Conservation (phyloP, 805 yeast species). For the Teunomyces panamensis region DNA sequence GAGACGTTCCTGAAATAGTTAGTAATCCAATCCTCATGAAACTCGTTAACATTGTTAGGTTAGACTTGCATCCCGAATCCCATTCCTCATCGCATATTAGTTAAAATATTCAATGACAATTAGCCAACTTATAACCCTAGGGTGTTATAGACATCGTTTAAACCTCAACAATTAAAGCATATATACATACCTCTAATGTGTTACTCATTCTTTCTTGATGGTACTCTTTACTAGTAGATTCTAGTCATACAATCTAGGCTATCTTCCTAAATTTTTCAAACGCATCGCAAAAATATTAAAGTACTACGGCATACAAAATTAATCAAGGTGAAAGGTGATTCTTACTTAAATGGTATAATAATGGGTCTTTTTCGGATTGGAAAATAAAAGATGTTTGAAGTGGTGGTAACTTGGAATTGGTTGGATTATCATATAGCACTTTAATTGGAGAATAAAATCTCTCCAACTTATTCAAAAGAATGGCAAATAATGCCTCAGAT, state of each 20-base stretch:
- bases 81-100: too few relatives aligned
- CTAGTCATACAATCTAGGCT: conserved; percentile 1
- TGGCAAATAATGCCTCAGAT: background rate
- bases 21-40: conserved; percentile 11
- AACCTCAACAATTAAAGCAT: background rate
- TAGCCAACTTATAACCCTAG: background rate
- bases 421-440: too few relatives aligned
- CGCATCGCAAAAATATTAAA: conserved; percentile 2
- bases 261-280: conserved; percentile 3
- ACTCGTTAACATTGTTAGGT: background rate
- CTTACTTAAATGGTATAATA: background rate
- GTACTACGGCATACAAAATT: background rate
- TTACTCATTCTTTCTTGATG: conserved; percentile 42
- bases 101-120: too few relatives aligned
- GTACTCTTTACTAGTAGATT: background rate
- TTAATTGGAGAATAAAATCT: too few relatives aligned
- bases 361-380: too few relatives aligned
- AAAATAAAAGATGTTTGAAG: too few relatives aligned
- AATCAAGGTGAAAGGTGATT: too few relatives aligned
- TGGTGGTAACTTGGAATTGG: too few relatives aligned
- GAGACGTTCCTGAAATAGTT: conserved; percentile 58
- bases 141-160: background rate
- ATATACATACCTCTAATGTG: conserved; percentile 54
- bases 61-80: too few relatives aligned
- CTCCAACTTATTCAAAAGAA: background rate